Conservation (phyloP, 2,329 filamentous ascomycete species). For the Diaporthe nobilis region DNA sequence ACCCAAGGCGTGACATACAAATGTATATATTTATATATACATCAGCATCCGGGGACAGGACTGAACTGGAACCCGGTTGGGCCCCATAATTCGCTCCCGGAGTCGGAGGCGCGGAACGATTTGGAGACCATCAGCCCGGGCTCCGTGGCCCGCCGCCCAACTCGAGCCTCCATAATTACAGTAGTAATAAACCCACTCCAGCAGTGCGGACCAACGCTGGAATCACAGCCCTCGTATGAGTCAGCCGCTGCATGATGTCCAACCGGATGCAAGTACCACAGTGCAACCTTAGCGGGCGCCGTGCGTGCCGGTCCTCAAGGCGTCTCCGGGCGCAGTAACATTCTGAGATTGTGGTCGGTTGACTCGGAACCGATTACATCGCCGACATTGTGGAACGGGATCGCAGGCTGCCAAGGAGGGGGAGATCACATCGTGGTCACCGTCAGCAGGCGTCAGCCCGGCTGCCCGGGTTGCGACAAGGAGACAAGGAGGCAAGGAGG, state of each 20-base stretch:
- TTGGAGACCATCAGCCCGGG: constrained; percentile 17
- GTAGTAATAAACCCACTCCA: neutral
- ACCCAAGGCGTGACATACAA: neutral
- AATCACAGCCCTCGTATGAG: constrained; percentile 15
- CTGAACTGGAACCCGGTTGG: constrained; percentile 6
- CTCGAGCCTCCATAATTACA: constrained; percentile 9
- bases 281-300: neutral
- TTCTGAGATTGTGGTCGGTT: neutral
- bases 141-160: constrained; percentile 16
- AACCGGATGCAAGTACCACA: neutral
- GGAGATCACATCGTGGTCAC: neutral
- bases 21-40: neutral
- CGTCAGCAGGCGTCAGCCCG: neutral
- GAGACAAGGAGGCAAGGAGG: neutral
- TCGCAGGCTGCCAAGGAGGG: neutral
- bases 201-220: constrained; percentile 1
- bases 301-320: neutral
- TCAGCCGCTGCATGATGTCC: neutral
- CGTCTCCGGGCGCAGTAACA: neutral
- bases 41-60: neutral
- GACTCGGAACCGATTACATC: constrained; percentile 23
- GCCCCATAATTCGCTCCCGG: constrained; percentile 4
- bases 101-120: constrained; percentile 27
- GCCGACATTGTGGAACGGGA: constrained; percentile 12
- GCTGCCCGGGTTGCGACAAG: neutral